Base-by-base conservation (phyloP, 345 rosid genomes). In the Citrus inodora region DNA sequence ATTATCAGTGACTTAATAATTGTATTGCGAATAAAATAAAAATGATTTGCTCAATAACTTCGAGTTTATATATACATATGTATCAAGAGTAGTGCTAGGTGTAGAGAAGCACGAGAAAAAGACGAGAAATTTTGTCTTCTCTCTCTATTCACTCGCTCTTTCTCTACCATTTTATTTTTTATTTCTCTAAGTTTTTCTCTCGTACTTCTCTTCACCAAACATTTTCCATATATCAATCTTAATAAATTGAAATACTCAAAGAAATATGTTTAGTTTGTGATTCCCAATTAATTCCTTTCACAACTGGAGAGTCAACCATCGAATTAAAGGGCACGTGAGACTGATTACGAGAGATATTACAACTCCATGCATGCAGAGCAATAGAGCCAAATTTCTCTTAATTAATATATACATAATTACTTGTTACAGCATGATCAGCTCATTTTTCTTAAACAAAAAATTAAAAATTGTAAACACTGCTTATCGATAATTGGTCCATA, bases 281-380 rank as follows among this genome's bases (percentile, higher is more conserved):
- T 55, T 61, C 78, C 76, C 86, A 24, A 86, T 67, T 61, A 77
- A 75, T 83, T 82, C 78, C 73, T 21, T 64, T 82, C n/a, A 76
- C 21, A 72, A 75, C 51, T 35, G 53, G 56, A 65, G 56, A 56
- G 84, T 83, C 85, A 81, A 83, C 76, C 61, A 48, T 73, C 25
- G 27, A 77, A 77, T 74, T 81, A 80, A 78, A 67, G 64, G 33
- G 79, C 83, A 83, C 76, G 82, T 79, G 88, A 37, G 76, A 70
- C 66, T 51, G 73, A 72, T 46, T 71, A 76, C 67, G n/a, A 51
- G 24, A 19, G 22, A 68, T 58, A 21, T 67, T 68, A 17, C 25
- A 70, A 19, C 37, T 70, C 58, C 58, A 70, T 48, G 60, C 59
- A 46, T 13, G 22, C 22, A 9, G 33, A 11, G 4, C 21, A 75